These are phyloP conservation scores for Pleodorina starrii DNA, from an alignment of 139 green algal genomes.

Conservation along the genomic window DNA sequence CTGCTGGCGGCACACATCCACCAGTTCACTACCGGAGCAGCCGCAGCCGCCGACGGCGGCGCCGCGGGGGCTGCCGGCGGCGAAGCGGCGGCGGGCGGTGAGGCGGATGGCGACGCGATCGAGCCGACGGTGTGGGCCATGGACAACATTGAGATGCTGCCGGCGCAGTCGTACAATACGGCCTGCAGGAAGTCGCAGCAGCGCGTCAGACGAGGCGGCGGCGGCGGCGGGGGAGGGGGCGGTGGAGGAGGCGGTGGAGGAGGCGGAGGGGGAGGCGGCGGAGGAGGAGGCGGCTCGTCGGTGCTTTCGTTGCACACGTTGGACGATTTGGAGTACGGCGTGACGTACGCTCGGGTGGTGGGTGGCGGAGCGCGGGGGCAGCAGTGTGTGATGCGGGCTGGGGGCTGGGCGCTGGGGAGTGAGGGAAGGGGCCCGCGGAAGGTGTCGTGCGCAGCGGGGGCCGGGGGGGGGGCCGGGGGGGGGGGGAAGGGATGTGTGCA, in stretches of 20 bases:
- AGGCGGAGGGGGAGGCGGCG: background rate
- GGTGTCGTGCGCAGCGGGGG: too few species aligned
- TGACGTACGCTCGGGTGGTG: constrained; percentile 25
- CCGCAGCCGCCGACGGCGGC: background rate
- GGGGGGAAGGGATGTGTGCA: too few species aligned
- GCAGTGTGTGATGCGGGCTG: too few species aligned
- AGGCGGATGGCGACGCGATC: too few species aligned
- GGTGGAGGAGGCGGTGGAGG: background rate
- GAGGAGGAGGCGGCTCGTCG: background rate
- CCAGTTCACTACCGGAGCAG: background rate
- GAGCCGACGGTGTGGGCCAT: background rate
- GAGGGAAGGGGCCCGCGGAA: too few species aligned
- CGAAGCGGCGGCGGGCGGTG: background rate
- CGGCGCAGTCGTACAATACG: background rate
- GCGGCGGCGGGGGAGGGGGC: background rate
- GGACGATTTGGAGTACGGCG: constrained; percentile 31
- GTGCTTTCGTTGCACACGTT: constrained; percentile 11
- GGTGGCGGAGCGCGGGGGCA: too few species aligned
- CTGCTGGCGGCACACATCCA: constrained; percentile 14
- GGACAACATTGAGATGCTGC: background rate
- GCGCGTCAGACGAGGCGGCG: background rate
- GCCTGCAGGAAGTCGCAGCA: background rate
- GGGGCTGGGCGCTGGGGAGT: too few species aligned
- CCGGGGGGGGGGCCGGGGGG: too few species aligned
- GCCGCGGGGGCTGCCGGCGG: background rate